Percentiles rank a stretch among this genome's conserved stretches.
phyloP scores from a whole-genome alignment of 2,329 filamentous ascomycete species.

The Ophiostoma triangulosporum region DNA sequence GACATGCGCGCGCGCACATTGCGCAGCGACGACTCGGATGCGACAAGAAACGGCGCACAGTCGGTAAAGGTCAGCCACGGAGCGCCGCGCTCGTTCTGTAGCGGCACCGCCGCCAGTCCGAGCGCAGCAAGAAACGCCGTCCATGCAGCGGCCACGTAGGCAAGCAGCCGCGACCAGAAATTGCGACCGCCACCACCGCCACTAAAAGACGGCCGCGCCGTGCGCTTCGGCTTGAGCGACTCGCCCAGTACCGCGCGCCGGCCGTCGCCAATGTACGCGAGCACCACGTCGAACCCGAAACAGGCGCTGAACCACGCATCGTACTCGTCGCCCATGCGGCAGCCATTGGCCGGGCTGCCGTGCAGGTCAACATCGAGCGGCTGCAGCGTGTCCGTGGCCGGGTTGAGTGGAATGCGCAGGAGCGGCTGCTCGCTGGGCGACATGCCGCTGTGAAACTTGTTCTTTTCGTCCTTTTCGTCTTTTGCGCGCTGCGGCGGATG shows the following conservation, averaged over 20 bases:
- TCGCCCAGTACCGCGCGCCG: conserved; percentile 45
- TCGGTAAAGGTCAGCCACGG: conserved; percentile 29
- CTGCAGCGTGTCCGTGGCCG: conserved; percentile 31
- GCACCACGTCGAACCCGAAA: conserved; percentile 46
- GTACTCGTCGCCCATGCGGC: conserved; percentile 47
- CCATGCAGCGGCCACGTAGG: background rate
- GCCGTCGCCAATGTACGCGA: conserved; percentile 53
- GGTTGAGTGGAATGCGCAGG: conserved; percentile 37
- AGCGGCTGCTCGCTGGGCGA: conserved; percentile 7
- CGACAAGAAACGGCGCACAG: conserved; percentile 60
- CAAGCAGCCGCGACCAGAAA: background rate
- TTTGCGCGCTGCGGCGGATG: conserved; percentile 9
- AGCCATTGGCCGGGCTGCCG: conserved; percentile 41
- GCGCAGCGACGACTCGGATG: conserved; percentile 54
- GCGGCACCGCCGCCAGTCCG: background rate
- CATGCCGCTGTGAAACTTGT: conserved; percentile 6
- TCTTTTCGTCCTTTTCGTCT: background rate
- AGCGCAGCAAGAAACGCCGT: background rate
- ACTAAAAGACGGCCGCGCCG: conserved; percentile 8
- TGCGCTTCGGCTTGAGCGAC: conserved; percentile 29
- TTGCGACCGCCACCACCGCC: too few relatives aligned
- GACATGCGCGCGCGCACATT: conserved; percentile 48
- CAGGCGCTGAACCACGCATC: conserved; percentile 54
- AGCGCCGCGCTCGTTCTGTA: background rate
- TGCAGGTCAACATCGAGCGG: conserved; percentile 44